These are phyloP conservation scores for Rhododendron vialii DNA, from an alignment of 148 eudicot genomes.

Conservation along the genomic window DNA sequence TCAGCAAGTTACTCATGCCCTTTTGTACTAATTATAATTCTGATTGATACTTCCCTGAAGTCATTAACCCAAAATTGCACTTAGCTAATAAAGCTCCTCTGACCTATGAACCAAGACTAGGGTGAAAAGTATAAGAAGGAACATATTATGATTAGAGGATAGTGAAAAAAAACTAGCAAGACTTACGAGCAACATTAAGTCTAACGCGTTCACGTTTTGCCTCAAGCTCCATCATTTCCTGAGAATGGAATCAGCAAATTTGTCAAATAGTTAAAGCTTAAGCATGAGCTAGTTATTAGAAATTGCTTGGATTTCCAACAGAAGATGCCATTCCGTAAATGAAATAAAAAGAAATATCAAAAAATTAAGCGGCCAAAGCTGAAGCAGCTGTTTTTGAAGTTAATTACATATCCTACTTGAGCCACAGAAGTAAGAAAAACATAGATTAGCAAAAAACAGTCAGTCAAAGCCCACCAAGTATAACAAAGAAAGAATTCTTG, in stretches of 20 bases:
- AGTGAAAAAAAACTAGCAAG: conserved; percentile 3
- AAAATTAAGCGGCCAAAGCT: not conserved
- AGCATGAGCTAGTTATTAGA: not conserved
- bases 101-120: not conserved
- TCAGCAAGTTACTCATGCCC: not conserved
- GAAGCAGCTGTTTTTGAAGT: not conserved
- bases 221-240: conserved; percentile 93
- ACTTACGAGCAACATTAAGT: conserved; percentile 85
- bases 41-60: not conserved
- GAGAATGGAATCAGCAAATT: conserved; percentile 23
- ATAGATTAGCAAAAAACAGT: not conserved
- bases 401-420: not conserved
- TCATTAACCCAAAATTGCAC: not conserved
- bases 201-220: conserved; percentile 72
- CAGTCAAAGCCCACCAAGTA: not conserved
- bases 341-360: not conserved
- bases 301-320: not conserved
- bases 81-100: not conserved
- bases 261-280: not conserved
- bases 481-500: not conserved
- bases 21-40: not conserved
- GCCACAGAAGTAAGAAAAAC: not conserved
- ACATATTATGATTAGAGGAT: conserved; percentile 2
- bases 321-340: not conserved
- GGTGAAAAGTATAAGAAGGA: conserved; percentile 3